Evolutionary conservation across 306 rosid genomes (phyloP).

Genomic region (Carpinus fangiana): DNA sequence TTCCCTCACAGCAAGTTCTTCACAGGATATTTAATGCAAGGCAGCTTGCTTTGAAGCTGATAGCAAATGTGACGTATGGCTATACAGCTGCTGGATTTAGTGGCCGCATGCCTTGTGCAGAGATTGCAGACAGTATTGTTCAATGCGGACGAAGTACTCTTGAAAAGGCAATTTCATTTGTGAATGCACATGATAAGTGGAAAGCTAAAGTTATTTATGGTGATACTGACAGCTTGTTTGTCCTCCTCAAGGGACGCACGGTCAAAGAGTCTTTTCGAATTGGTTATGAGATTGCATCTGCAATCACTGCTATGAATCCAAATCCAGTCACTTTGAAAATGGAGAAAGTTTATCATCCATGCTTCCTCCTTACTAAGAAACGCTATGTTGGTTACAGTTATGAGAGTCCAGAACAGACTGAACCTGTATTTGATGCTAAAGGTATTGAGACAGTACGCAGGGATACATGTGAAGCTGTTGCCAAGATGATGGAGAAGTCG

Average conservation of each 20-base stretch:
- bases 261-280: conserved; percentile 68
- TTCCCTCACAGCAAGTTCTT: conserved; percentile 76
- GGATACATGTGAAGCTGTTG: conserved; percentile 90
- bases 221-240: conserved; percentile 98
- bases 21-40: conserved; percentile 89
- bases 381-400: conserved; percentile 97
- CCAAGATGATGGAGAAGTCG: conserved; percentile 87
- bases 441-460: conserved; percentile 97
- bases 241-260: conserved; percentile 86
- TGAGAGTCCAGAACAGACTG: conserved; percentile 68
- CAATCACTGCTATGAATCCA: conserved; percentile 88
- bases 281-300: conserved; percentile 87
- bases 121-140: conserved; percentile 96
- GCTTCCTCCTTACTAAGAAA: conserved; percentile 93
- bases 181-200: conserved; percentile 83
- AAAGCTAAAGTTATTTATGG: conserved; percentile 91
- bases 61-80: conserved; percentile 92
- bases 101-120: conserved; percentile 99
- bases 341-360: conserved; percentile 91
- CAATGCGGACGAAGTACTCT: conserved; percentile 91
- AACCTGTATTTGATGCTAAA: conserved; percentile 90
- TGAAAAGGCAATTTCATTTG: conserved; percentile 83
- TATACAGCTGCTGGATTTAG: conserved; percentile 98
- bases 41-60: conserved; percentile 93
- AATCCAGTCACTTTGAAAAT: conserved; percentile 85